Conservation (phyloP, 495 filamentous ascomycete genomes). For the Echria macrotheca region DNA sequence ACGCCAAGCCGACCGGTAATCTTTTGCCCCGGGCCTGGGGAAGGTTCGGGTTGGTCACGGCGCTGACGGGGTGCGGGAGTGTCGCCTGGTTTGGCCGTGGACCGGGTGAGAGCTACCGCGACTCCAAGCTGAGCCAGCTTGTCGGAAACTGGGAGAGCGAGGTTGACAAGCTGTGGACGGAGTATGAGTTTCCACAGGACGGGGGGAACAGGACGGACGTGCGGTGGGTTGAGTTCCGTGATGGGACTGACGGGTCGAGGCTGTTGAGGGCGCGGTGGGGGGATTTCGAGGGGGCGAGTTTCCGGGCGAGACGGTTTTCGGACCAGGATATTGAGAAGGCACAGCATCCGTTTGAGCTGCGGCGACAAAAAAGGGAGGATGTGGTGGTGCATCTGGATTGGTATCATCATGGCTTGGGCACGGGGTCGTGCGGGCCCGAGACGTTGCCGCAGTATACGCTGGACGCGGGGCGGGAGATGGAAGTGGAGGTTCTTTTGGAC, state of each 20-base stretch:
- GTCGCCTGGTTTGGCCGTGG: slow-evolving; percentile 61
- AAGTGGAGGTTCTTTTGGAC: slow-evolving; percentile 43
- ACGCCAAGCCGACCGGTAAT: slow-evolving; percentile 33
- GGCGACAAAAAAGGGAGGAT: slow-evolving; percentile 37
- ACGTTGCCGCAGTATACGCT: slow-evolving; percentile 48
- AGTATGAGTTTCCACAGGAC: slow-evolving; percentile 67
- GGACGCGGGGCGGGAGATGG: slow-evolving; percentile 37
- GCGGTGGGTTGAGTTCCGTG: slow-evolving; percentile 50
- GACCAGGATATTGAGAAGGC: slow-evolving; percentile 49
- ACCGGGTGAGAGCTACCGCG: slow-evolving; percentile 56
- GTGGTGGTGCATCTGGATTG: slow-evolving; percentile 58
- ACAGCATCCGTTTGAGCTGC: slow-evolving; percentile 56
- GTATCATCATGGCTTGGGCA: slow-evolving; percentile 51
- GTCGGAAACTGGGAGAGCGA: slow-evolving; percentile 45
- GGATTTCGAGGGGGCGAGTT: slow-evolving; percentile 40
- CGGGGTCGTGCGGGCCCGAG: slow-evolving; percentile 47
- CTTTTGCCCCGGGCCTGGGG: slow-evolving; percentile 51
- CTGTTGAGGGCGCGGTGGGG: slow-evolving; percentile 37
- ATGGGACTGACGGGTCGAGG: slow-evolving; percentile 16
- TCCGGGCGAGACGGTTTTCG: slow-evolving; percentile 49
- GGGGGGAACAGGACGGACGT: slow-evolving; percentile 58
- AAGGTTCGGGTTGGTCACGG: slow-evolving; percentile 52
- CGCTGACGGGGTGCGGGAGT: slow-evolving; percentile 34
- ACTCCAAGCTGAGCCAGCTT: slow-evolving; percentile 55
- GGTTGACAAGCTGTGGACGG: slow-evolving; percentile 43